A percentile compares a stretch with the other conserved stretches of the same genome.
These are phyloP conservation scores for Dichomitus squalens DNA, from an alignment of 1,284 basidiomycete genomes.

Conservation along the genomic window DNA sequence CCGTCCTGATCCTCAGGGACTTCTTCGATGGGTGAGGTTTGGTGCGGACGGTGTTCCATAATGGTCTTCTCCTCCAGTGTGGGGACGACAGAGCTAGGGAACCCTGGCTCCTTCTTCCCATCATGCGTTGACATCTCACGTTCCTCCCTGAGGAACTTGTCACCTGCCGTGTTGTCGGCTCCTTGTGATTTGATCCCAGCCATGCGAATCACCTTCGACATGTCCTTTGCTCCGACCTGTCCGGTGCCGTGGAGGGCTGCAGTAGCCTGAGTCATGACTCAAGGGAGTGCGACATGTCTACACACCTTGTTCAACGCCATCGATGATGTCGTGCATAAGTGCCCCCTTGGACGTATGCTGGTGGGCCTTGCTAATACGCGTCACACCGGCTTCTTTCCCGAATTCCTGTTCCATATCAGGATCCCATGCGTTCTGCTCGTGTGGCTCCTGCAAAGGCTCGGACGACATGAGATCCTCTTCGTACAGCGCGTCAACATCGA, in stretches of 20 bases:
- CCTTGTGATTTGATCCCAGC: slow-evolving; percentile 44
- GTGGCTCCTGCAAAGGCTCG: slow-evolving; percentile 54
- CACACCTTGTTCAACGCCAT: slow-evolving; percentile 54
- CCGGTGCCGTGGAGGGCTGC: slow-evolving; percentile 47
- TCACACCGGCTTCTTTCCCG: slow-evolving; percentile 43
- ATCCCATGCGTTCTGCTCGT: slow-evolving; percentile 74
- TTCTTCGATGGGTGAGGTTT: slow-evolving; percentile 38
- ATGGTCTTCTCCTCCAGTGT: slow-evolving; percentile 74
- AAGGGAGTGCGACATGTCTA: background rate
- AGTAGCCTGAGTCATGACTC: background rate
- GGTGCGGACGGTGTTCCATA: slow-evolving; percentile 37
- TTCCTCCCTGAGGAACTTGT: slow-evolving; percentile 49
- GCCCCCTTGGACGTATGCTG: slow-evolving; percentile 39
- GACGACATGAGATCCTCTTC: slow-evolving; percentile 72
- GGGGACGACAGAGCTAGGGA: slow-evolving; percentile 68
- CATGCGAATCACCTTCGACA: slow-evolving; percentile 43
- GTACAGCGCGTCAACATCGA: slow-evolving; percentile 91
- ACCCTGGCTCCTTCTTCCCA: slow-evolving; percentile 56
- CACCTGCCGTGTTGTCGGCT: slow-evolving; percentile 41
- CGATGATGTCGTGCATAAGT: slow-evolving; percentile 40
- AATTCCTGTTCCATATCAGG: slow-evolving; percentile 74
- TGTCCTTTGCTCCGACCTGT: slow-evolving; percentile 40
- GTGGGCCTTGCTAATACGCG: slow-evolving; percentile 34
- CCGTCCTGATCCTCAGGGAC: slow-evolving; percentile 1
- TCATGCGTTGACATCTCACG: slow-evolving; percentile 56